These are phyloP conservation scores for Suillus hirtellus DNA, from an alignment of 768 basidiomycete genomes.

Conservation along the genomic window DNA sequence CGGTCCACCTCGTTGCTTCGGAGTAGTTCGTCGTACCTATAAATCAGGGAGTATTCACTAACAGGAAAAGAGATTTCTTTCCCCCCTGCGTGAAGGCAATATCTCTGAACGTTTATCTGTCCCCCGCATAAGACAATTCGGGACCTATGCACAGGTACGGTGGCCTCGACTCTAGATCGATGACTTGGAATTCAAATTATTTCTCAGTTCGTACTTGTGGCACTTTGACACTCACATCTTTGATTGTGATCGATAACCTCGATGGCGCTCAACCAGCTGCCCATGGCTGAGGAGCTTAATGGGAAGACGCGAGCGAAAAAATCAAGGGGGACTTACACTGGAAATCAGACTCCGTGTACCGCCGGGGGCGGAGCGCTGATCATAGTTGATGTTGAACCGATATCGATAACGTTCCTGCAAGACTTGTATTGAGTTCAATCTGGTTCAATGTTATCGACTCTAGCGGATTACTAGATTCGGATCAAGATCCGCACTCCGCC, in stretches of 20 bases:
- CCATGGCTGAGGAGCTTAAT: slow-evolving; percentile 1
- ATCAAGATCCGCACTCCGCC: slow-evolving; percentile 79
- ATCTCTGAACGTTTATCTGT: slow-evolving; percentile 13
- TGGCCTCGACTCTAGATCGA: slow-evolving; percentile 24
- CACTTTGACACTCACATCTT: not conserved
- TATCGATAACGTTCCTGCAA: slow-evolving; percentile 12
- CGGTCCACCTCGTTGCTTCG: slow-evolving; percentile 13
- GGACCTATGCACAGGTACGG: slow-evolving; percentile 24
- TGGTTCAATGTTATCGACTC: slow-evolving; percentile 12
- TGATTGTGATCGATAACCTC: slow-evolving; percentile 1
- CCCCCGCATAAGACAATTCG: slow-evolving; percentile 14
- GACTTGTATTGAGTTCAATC: slow-evolving; percentile 11
- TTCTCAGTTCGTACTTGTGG: slow-evolving; percentile 5
- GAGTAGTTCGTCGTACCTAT: slow-evolving; percentile 14
- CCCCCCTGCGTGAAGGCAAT: slow-evolving; percentile 13
- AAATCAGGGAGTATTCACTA: slow-evolving; percentile 14
- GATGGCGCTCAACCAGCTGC: slow-evolving; percentile 2
- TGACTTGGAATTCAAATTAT: slow-evolving; percentile 14
- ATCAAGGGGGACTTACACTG: not conserved
- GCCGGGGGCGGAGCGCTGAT: not conserved
- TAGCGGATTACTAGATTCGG: slow-evolving; percentile 43
- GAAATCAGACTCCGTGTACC: slow-evolving; percentile 3
- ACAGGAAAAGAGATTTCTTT: slow-evolving; percentile 18
- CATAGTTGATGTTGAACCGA: slow-evolving; percentile 10
- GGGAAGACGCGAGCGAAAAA: not conserved